Conservation (phyloP, 2,329 filamentous ascomycete genomes). For the Colletotrichum australisinense region DNA sequence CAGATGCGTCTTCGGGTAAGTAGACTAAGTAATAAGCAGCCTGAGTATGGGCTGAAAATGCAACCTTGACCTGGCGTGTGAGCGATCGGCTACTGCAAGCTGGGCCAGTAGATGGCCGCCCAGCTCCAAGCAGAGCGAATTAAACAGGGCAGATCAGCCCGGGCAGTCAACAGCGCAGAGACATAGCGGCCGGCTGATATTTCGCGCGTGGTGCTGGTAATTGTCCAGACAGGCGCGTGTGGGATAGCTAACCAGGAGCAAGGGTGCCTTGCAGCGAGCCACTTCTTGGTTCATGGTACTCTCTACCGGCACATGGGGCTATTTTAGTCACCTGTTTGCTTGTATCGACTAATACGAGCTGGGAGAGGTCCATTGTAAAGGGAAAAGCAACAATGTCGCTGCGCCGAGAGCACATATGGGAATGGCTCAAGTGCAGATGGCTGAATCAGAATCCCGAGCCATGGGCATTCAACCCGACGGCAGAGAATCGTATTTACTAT, state of each 20-base stretch:
- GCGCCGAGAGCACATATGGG: conserved; percentile 3
- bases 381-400: conserved; percentile 23
- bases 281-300: conserved; percentile 12
- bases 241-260: background rate
- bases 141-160: background rate
- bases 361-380: background rate
- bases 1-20: background rate
- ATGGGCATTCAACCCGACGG: background rate
- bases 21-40: background rate
- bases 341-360: conserved; percentile 14
- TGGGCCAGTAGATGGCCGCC: conserved; percentile 5
- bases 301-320: conserved; percentile 2
- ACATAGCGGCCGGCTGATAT: background rate
- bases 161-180: background rate
- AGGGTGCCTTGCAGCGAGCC: conserved; percentile 5
- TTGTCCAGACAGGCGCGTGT: background rate
- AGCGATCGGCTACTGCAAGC: conserved; percentile 18
- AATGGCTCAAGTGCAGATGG: conserved; percentile 4
- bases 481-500: background rate
- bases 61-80: conserved; percentile 11
- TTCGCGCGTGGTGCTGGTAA: background rate
- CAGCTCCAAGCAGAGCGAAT: conserved; percentile 4
- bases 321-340: conserved; percentile 14
- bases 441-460: background rate
- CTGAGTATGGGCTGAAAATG: conserved; percentile 17